Conservation (phyloP, 257 asterid species). For the Solanum sitiens region DNA sequence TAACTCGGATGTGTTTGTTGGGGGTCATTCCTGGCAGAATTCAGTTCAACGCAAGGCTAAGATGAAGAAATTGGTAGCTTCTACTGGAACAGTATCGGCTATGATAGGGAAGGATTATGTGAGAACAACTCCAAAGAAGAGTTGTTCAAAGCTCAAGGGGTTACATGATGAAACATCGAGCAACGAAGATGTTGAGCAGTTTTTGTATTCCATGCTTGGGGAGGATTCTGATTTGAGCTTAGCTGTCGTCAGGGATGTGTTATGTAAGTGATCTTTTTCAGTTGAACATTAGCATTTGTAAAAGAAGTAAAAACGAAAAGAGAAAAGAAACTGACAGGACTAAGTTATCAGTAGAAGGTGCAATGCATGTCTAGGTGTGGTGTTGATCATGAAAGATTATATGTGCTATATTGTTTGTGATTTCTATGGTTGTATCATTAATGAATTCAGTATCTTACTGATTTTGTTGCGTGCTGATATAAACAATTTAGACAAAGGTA, state of each 20-base stretch:
- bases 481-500: neutral
- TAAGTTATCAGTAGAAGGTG: neutral
- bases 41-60: conserved; percentile 36
- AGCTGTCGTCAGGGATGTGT: conserved; percentile 66
- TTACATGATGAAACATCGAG: conserved; percentile 28
- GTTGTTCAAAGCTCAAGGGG: conserved; percentile 27
- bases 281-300: neutral
- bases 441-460: neutral
- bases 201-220: conserved; percentile 80
- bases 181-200: conserved; percentile 64
- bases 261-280: conserved; percentile 47
- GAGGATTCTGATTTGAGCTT: conserved; percentile 53
- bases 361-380: neutral
- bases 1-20: conserved; percentile 29
- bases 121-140: conserved; percentile 58
- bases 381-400: neutral
- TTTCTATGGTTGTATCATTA: neutral
- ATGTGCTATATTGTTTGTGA: neutral
- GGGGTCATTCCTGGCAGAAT: conserved; percentile 15
- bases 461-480: neutral
- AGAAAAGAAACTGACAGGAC: neutral
- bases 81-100: conserved; percentile 65
- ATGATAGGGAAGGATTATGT: conserved; percentile 80
- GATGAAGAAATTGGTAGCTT: conserved; percentile 56
- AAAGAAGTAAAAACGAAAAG: neutral